A percentile compares a stretch with the other conserved stretches of the same genome.
Conservation (phyloP, 2,329 filamentous ascomycete species). For the Phyllosticta ampelicida region DNA sequence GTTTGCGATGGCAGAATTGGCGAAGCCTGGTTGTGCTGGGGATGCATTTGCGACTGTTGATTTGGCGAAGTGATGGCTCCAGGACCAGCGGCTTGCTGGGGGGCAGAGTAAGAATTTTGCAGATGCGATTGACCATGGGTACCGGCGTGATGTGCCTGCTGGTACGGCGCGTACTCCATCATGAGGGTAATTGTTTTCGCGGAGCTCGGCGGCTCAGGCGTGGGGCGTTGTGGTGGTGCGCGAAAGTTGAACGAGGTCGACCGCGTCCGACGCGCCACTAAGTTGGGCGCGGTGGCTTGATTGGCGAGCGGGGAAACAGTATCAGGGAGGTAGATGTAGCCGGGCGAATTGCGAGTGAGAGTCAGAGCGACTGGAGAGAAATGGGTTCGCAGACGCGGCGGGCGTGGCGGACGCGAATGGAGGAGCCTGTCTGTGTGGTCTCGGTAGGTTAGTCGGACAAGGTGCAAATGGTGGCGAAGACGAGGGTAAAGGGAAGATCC, state of each 20-base stretch:
- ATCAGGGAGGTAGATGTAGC: slow-evolving; percentile 11
- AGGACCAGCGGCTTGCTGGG: slow-evolving; percentile 24
- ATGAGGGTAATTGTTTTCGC: slow-evolving; percentile 13
- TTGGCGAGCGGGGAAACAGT: slow-evolving; percentile 15
- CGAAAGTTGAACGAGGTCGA: slow-evolving; percentile 12
- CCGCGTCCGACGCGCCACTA: slow-evolving; percentile 26
- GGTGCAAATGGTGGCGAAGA: slow-evolving; percentile 21
- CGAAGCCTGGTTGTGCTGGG: slow-evolving; percentile 55
- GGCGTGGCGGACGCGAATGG: slow-evolving; percentile 17
- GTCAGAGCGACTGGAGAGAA: slow-evolving; percentile 21
- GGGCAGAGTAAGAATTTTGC: slow-evolving; percentile 25
- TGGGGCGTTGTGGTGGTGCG: neutral
- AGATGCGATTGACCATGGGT: slow-evolving; percentile 32
- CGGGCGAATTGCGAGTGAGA: slow-evolving; percentile 11
- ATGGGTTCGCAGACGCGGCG: slow-evolving; percentile 7
- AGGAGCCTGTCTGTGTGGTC: neutral
- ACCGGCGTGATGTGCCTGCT: slow-evolving; percentile 34
- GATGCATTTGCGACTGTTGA: slow-evolving; percentile 53
- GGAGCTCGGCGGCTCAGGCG: neutral
- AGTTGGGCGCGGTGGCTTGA: slow-evolving; percentile 17
- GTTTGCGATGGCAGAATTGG: slow-evolving; percentile 70
- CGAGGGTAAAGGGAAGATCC: slow-evolving; percentile 22
- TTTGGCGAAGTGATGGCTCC: slow-evolving; percentile 59
- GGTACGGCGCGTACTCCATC: slow-evolving; percentile 41
- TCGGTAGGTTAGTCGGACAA: slow-evolving; percentile 18